Percentiles rank a stretch among this genome's conserved stretches.
phyloP scores from a whole-genome alignment of 306 rosid species.

The Quercus ilex region DNA sequence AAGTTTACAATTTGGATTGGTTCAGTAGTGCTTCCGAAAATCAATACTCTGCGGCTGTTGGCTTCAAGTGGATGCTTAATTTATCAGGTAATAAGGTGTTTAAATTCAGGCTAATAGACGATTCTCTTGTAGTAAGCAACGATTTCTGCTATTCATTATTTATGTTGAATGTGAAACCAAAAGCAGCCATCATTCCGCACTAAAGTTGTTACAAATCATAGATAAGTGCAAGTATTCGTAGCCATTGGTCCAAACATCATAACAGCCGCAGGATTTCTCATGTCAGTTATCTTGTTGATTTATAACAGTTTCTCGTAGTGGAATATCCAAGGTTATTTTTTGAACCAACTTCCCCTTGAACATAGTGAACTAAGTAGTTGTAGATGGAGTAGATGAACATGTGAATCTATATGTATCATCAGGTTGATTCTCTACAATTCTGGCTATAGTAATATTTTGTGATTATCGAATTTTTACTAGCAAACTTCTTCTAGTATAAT shows the following conservation, averaged over 20 bases:
- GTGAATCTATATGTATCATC: not conserved
- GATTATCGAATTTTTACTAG: not conserved
- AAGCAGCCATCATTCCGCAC: not conserved
- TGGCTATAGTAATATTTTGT: not conserved
- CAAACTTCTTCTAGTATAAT: not conserved
- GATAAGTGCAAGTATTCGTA: not conserved
- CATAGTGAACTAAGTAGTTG: not conserved
- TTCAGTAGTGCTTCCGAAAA: constrained; percentile 91
- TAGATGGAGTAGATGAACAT: not conserved
- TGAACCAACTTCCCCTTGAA: too few species aligned
- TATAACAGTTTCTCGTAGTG: not conserved
- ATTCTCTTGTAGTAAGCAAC: not conserved
- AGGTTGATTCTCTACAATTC: not conserved
- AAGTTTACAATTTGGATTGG: constrained; percentile 90
- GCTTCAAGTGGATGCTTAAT: constrained; percentile 98
- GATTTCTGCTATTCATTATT: not conserved
- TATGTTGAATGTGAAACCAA: not conserved
- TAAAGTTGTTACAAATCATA: not conserved
- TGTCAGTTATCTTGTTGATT: not conserved
- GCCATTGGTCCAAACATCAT: not conserved
- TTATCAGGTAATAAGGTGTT: constrained; percentile 49
- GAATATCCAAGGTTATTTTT: not conserved
- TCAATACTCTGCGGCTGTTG: constrained; percentile 87
- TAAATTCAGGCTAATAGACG: not conserved
- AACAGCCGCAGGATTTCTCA: not conserved